Evolutionary conservation across 345 rosid genomes (phyloP), one percentile per base, ranked within the genome.

Genomic region (Salix koriyanagi): DNA sequence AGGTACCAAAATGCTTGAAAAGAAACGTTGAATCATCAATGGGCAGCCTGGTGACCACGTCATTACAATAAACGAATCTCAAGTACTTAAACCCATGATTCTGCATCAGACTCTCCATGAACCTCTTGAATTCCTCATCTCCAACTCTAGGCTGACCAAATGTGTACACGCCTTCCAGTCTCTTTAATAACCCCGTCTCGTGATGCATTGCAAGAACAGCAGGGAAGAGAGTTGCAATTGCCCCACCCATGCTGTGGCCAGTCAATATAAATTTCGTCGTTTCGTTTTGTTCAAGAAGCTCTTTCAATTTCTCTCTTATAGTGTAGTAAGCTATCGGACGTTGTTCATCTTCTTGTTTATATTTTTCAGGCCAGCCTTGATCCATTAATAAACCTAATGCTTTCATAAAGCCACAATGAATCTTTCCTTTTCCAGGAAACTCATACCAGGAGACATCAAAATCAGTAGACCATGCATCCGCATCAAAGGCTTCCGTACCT

Each of bases 121-220:
- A 91, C 7, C 25, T 78, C 46, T 81, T 88, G 68, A 89, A 91
- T 23, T 74, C 75, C 7, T 42, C 75, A 37, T 92, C 91, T 1
- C 97, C 95, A 62, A 92, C 84, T 69, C 90, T 87, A 11, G 97
- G 97, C 72, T 92, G 97, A 74, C 95, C 97, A 68, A 83, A 92
- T 2, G 95, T 87, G 70, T 87, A 90, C 48, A 89, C 84, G 25
- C 95, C 97, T 62, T 87, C 87, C 68, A 91, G 76, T 80, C 83
- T 88, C 65, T 82, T n/a, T 37, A 92, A 64, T 39, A 91, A 64
- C 58, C 26, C 34, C 13, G 48, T 71, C 70, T 92, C 89, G 0
- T 84, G 79, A 46, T 92, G 92, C 73, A 83, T 54, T 2, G 87
- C 89, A 37, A 92, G 70, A 37, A 89, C 77, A 0, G 90, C 90